Evolutionary conservation across 352 stramenopile genomes (phyloP), one percentile per base, ranked within the genome.

Genomic region (Globisporangium recalcitrans): DNA sequence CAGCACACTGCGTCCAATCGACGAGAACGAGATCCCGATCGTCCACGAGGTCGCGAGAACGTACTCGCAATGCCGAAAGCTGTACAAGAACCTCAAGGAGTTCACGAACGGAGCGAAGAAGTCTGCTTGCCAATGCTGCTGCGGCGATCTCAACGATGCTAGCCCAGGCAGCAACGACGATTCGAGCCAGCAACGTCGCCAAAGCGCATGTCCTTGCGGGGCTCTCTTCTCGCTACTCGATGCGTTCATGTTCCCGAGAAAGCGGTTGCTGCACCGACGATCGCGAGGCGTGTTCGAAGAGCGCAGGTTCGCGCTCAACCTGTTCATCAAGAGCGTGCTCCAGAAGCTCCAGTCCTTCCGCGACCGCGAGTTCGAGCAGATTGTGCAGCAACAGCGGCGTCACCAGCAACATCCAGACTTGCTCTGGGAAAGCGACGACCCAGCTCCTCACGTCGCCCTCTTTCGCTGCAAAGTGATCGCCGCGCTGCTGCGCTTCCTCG

Each of bases 121-220:
- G 7, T 63, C 58, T 1, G 73, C 74, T 13, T 57, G 51, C 24
- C 51, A 16, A 34, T 90, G 80, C 56, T 73, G 64, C 55, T 87
- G 19, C n/a, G 42, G 26, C 26, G 42, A 48, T 9, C 1, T 4
- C 9, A 13, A 48, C 1, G 42, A 11, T 7, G 42, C 24, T 24
- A 13, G 7, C 19, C 6, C 24, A 10, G 8, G 42, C 42, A 48
- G n/a, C n/a, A 31, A 31, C 5, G 42, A 26, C 7, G 42, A 48
- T 4, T 14, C 7, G 7, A 11, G 3, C 7, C 42, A 48, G 80
- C 47, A 68, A 75, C 5, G 53, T 85, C 27, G 72, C 73, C 6
- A 74, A 42, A 31, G 16, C 13, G n/a, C 76, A 60, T 90, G 80
- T 52, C 78, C 78, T 9, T 87, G 87, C 65, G 82, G 77, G 74